Base-by-base conservation (phyloP, 2,329 filamentous ascomycete species). In the Fusarium metavorans region DNA sequence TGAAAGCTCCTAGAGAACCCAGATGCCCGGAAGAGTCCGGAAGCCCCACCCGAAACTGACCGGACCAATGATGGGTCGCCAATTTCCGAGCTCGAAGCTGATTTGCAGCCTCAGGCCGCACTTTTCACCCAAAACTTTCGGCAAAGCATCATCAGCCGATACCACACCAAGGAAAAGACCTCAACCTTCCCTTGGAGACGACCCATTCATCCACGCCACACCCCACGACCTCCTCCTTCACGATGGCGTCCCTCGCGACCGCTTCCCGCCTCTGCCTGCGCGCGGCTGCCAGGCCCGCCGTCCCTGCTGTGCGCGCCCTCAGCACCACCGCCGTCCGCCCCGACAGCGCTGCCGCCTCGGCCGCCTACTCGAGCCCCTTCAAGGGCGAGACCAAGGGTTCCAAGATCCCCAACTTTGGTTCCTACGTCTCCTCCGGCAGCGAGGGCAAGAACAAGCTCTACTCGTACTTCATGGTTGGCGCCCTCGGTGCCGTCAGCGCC, bases 381-480 rank as follows among this genome's bases (percentile, higher is more conserved):
- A 89, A 88, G 84, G 89, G 89, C 83, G 83, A 87, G 81, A 78
- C 80, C 79, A 87, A 87, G 82, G 86, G 84, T 79, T 92, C 88
- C 84, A 91, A 93, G 85, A 93, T 98, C 82, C 97, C 97, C 78
- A 92, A 94, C 87, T 98, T 97, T 86, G 91, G 91, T 84, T 93
- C 95, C 84, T 99, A 99, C 88, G 88, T 92, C 86, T 92, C 90
- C 85, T 92, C 91, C 83, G 87, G 87, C 76, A 86, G 87, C 79
- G 88, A 92, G 84, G 89, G 87, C 78, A 88, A 88, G 81, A 98
- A 97, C 87, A 93, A 95, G 88, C 88, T 97, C 79, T 97, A 98
- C 85, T 92, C 92, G 81, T 99, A 99, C 91, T 98, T 99, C 87
- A 98, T 98, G 94, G 97, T 98, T 77, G 97, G 97, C 81, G 92